Conservation (phyloP, 257 asterid species). For the Oldenlandia corymbosa region DNA sequence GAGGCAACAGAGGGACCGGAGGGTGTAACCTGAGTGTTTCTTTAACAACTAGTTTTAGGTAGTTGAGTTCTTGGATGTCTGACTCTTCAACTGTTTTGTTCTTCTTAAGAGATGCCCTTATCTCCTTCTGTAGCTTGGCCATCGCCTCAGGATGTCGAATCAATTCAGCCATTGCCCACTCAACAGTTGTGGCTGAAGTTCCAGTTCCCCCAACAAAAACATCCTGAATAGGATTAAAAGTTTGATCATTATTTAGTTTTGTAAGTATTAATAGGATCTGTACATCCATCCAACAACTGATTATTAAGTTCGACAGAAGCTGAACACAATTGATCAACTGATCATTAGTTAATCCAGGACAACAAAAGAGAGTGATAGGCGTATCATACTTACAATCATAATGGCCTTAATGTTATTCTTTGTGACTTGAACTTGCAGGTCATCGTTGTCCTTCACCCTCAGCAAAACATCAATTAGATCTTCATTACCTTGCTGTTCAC, state of each 20-base stretch:
- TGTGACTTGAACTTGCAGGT: constrained; percentile 9
- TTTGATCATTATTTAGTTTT: no score
- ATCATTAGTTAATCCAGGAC: no score
- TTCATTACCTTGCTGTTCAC: background rate
- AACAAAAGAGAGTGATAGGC: background rate
- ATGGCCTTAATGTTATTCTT: constrained; percentile 19
- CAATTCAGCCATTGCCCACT: constrained; percentile 26
- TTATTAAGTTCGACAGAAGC: no score
- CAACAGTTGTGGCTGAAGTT: constrained; percentile 14
- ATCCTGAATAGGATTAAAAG: no score
- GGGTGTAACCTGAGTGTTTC: no score
- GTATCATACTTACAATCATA: background rate
- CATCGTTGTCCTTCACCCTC: background rate
- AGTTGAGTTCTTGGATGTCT: constrained; percentile 10
- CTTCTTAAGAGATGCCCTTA: constrained; percentile 11
- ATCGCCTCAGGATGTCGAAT: constrained; percentile 19
- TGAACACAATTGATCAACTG: no score
- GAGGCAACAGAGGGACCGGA: constrained; percentile 11
- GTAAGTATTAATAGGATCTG: no score
- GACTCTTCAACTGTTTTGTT: constrained; percentile 13
- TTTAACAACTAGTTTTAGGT: constrained; percentile 19
- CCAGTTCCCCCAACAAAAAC: constrained; percentile 22
- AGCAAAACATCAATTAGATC: no score
- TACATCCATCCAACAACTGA: no score
- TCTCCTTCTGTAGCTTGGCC: constrained; percentile 24